Evolutionary conservation across 139 green algal genomes (phyloP).

Genomic region (Chlorella sp.): DNA sequence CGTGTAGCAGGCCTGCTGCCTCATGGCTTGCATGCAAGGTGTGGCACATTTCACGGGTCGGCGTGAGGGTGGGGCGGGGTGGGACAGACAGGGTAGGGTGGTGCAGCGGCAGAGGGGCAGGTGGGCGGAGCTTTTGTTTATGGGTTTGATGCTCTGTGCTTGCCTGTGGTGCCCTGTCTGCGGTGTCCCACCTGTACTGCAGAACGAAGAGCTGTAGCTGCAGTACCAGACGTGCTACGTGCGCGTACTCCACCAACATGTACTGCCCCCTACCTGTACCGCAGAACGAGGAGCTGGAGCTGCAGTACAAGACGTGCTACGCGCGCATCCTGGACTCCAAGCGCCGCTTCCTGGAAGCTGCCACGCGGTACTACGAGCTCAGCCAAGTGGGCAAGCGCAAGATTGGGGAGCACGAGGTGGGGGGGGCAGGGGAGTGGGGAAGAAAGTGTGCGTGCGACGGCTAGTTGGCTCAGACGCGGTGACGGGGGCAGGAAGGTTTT

Average conservation of each 20-base stretch:
- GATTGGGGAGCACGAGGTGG: constrained; percentile 30
- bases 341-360: constrained; percentile 92
- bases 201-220: constrained; percentile 85
- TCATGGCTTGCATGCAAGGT: too few relatives aligned
- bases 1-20: too few relatives aligned
- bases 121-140: too few relatives aligned
- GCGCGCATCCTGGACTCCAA: constrained; percentile 96
- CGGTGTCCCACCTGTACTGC: not conserved
- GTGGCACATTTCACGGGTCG: too few relatives aligned
- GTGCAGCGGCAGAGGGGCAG: too few relatives aligned
- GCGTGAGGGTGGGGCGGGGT: too few relatives aligned
- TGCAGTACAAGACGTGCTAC: constrained; percentile 98
- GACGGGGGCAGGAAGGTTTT: not conserved
- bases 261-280: not conserved
- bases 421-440: not conserved
- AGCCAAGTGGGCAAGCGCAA: constrained; percentile 55
- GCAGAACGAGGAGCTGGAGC: constrained; percentile 83
- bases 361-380: constrained; percentile 89
- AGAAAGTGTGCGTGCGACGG: too few relatives aligned
- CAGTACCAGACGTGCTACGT: constrained; percentile 97
- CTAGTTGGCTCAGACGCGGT: too few relatives aligned
- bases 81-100: too few relatives aligned
- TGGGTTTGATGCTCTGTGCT: not conserved
- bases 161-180: not conserved
- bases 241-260: constrained; percentile 48